Evolutionary conservation across 129 eudicot genomes (phyloP).

Genomic region (Flaveria brownii): DNA sequence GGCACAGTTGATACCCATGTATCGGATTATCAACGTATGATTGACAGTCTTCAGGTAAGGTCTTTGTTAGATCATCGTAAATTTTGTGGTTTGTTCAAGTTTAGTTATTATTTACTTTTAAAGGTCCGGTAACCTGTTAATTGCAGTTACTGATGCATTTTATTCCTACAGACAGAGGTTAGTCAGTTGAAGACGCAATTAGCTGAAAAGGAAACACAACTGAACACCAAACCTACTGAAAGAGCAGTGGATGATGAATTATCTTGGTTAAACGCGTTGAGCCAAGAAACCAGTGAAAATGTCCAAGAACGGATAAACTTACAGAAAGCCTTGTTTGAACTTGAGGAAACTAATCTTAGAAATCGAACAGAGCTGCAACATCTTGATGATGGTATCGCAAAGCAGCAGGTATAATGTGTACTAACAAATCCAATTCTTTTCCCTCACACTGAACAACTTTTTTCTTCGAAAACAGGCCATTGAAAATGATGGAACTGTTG

Average conservation of each 20-base stretch:
- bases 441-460: not conserved
- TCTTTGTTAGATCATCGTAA: constrained; percentile 18
- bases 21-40: constrained; percentile 92
- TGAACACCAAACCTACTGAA: constrained; percentile 74
- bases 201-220: constrained; percentile 81
- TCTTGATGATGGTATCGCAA: constrained; percentile 83
- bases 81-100: constrained; percentile 23
- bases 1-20: constrained; percentile 83
- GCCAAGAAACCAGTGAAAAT: constrained; percentile 95
- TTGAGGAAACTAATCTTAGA: constrained; percentile 84
- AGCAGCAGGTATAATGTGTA: constrained; percentile 61
- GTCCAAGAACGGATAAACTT: constrained; percentile 91
- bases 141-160: constrained; percentile 16
- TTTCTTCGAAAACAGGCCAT: constrained; percentile 46
- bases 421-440: not conserved
- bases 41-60: constrained; percentile 84
- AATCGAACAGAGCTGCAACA: constrained; percentile 80
- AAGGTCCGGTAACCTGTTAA: not conserved
- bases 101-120: not conserved
- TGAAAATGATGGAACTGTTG: constrained; percentile 69
- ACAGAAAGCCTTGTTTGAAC: constrained; percentile 89
- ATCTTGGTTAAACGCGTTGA: constrained; percentile 71
- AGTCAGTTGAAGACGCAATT: constrained; percentile 73
- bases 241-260: constrained; percentile 71
- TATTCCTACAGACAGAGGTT: constrained; percentile 62